Evolutionary conservation across 345 rosid genomes (phyloP).

Genomic region (Populus tremula): DNA sequence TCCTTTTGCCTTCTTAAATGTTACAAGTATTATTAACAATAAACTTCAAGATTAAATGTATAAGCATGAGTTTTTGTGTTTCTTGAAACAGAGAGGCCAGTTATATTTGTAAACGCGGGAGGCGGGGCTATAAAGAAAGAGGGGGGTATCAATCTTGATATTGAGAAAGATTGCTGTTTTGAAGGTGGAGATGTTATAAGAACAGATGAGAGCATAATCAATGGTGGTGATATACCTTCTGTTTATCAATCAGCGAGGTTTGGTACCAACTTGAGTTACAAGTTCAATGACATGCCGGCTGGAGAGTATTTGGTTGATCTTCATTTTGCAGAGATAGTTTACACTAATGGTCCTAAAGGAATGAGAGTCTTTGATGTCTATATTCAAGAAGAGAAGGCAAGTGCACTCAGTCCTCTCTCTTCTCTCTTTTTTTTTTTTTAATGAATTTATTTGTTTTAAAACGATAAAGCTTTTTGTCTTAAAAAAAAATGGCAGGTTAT

Average conservation of each 20-base stretch:
- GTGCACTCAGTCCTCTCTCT: neutral
- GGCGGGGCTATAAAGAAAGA: slow-evolving; percentile 5
- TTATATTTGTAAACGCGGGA: slow-evolving; percentile 15
- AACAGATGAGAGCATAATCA: slow-evolving; percentile 7
- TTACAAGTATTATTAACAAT: neutral
- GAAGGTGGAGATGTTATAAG: slow-evolving; percentile 23
- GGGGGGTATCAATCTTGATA: neutral
- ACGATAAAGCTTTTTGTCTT: neutral
- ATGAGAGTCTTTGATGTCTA: slow-evolving; percentile 24
- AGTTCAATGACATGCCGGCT: neutral
- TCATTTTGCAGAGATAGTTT: slow-evolving; percentile 23
- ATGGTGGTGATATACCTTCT: slow-evolving; percentile 13
- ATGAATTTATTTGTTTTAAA: neutral
- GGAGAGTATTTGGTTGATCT: slow-evolving; percentile 22
- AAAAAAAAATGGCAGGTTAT: slow-evolving; percentile 11
- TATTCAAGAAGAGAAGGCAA: slow-evolving; percentile 24
- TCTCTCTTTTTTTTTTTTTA: neutral
- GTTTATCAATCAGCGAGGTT: slow-evolving; percentile 20
- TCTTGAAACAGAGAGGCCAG: slow-evolving; percentile 6
- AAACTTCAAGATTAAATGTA: neutral
- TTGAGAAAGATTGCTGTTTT: slow-evolving; percentile 8
- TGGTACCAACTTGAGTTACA: slow-evolving; percentile 15
- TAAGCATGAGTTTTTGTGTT: neutral
- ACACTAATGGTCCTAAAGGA: slow-evolving; percentile 27
- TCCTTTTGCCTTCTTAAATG: neutral